These are phyloP conservation scores for Sanghuangporus weigelae DNA, from an alignment of 1,284 basidiomycete species.

Conservation along the genomic window DNA sequence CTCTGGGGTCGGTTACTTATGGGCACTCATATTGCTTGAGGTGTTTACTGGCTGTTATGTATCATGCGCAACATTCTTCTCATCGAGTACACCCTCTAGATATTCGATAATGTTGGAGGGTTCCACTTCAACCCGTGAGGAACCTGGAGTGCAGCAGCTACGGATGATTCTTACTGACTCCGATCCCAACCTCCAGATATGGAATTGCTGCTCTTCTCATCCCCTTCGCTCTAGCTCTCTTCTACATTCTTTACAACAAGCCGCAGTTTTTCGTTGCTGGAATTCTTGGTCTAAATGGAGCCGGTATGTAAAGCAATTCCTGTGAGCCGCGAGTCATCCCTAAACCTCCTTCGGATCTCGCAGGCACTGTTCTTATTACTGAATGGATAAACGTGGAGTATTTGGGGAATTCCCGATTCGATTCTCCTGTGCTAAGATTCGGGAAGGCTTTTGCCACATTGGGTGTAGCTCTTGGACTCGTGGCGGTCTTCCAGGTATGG, in stretches of 20 bases:
- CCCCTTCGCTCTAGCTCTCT: slow-evolving; percentile 24
- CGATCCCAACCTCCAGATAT: slow-evolving; percentile 10
- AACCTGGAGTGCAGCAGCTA: background rate
- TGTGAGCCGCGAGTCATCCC: background rate
- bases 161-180: background rate
- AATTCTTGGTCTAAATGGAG: slow-evolving; percentile 25
- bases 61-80: background rate
- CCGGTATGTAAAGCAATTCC: slow-evolving; percentile 16
- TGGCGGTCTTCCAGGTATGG: slow-evolving; percentile 25
- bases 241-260: slow-evolving; percentile 27
- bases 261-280: slow-evolving; percentile 24
- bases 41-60: slow-evolving; percentile 9
- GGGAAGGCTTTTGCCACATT: slow-evolving; percentile 26
- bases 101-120: slow-evolving; percentile 31
- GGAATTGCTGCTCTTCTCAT: slow-evolving; percentile 24
- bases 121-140: slow-evolving; percentile 30
- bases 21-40: slow-evolving; percentile 22
- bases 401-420: slow-evolving; percentile 21
- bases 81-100: slow-evolving; percentile 19
- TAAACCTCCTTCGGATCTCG: background rate
- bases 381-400: slow-evolving; percentile 26
- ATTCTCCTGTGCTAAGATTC: slow-evolving; percentile 25
- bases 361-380: slow-evolving; percentile 22
- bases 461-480: slow-evolving; percentile 29
- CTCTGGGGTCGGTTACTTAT: slow-evolving; percentile 22